phyloP scores from a whole-genome alignment of 2,329 filamentous ascomycete genomes.

The Colletotrichum liriopes region DNA sequence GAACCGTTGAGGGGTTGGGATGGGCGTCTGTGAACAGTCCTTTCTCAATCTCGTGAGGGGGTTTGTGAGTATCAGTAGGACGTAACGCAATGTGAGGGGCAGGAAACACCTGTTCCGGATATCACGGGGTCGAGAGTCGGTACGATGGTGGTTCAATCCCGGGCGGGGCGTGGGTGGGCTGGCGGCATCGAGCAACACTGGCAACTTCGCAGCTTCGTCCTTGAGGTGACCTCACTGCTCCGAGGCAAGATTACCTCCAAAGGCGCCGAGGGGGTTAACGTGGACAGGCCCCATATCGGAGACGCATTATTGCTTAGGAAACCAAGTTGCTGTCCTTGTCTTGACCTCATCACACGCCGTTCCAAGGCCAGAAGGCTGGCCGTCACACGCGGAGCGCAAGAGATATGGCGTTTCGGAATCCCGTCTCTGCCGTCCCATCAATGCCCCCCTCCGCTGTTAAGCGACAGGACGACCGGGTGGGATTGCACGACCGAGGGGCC shows the following conservation, averaged over 20 bases:
- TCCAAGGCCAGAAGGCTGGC: constrained; percentile 1
- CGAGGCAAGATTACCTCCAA: neutral
- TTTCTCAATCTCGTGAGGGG: neutral
- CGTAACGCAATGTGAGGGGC: neutral
- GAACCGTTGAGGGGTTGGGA: constrained; percentile 2
- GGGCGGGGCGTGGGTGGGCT: neutral
- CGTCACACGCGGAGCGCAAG: neutral
- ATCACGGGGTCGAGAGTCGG: constrained; percentile 15
- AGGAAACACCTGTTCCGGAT: neutral
- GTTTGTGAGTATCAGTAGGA: neutral
- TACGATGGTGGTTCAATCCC: neutral
- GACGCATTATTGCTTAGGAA: constrained; percentile 8
- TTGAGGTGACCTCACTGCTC: neutral
- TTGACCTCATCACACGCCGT: constrained; percentile 28
- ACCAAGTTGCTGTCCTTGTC: constrained; percentile 29
- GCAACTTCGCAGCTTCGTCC: neutral
- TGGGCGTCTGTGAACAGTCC: neutral
- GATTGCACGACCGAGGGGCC: neutral
- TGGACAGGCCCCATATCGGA: neutral
- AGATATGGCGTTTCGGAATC: constrained; percentile 16
- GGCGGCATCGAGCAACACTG: neutral
- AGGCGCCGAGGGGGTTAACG: neutral
- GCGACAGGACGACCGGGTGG: neutral
- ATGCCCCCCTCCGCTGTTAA: neutral
- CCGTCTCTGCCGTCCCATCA: neutral